These are phyloP conservation scores for Lentinula boryana DNA, from an alignment of 768 basidiomycete species.

Conservation along the genomic window DNA sequence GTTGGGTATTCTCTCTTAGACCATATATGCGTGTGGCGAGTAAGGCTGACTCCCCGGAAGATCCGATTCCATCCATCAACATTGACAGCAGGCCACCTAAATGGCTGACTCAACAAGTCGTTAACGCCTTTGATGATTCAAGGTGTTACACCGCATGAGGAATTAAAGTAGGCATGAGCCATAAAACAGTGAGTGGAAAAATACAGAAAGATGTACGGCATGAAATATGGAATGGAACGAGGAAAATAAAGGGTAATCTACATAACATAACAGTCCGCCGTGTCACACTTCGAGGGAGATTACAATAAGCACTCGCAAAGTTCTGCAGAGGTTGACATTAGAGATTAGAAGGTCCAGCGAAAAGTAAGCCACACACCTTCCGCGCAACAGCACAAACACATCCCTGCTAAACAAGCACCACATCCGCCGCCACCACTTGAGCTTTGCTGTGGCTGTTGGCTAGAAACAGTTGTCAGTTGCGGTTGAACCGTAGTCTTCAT, in stretches of 20 bases:
- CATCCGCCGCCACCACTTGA: slow-evolving; percentile 40
- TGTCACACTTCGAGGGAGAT: slow-evolving; percentile 1
- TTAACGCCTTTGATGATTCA: neutral
- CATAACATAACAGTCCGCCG: neutral
- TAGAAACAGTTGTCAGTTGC: slow-evolving; percentile 10
- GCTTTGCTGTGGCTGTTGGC: slow-evolving; percentile 51
- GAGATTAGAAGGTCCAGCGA: neutral
- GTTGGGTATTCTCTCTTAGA: too few species aligned
- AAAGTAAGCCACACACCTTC: slow-evolving; percentile 44
- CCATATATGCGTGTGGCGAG: too few species aligned
- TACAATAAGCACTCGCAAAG: slow-evolving; percentile 71
- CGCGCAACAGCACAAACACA: slow-evolving; percentile 65
- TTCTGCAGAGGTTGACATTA: slow-evolving; percentile 34
- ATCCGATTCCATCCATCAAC: too few species aligned
- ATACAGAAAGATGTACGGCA: neutral
- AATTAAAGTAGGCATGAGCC: neutral
- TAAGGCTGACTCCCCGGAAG: too few species aligned
- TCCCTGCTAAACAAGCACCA: slow-evolving; percentile 61
- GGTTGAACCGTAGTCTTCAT: neutral
- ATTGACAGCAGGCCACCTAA: too few species aligned
- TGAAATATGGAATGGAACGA: neutral
- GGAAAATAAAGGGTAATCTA: neutral
- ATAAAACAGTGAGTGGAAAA: neutral
- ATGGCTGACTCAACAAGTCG: neutral
- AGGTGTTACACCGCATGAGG: neutral